These are phyloP conservation scores for Tetradesmus obliquus DNA, from an alignment of 139 green algal species.

Conservation along the genomic window DNA sequence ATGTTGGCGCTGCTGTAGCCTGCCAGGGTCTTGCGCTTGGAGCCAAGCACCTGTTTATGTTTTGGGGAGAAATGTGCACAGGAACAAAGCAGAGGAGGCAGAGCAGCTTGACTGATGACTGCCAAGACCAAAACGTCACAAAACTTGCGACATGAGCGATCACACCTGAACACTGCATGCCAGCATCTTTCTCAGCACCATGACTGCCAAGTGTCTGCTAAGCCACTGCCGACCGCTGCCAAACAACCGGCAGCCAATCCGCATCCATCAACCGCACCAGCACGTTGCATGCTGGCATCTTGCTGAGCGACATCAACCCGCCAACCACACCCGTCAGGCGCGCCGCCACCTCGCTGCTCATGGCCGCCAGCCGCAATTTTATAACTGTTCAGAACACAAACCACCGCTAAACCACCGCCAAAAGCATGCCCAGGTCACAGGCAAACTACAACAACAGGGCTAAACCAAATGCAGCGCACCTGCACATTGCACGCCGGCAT, in stretches of 20 bases:
- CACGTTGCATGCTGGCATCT: slow-evolving; percentile 97
- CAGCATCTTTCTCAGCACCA: slow-evolving; percentile 89
- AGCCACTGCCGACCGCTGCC: slow-evolving; percentile 86
- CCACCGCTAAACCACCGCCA: background rate
- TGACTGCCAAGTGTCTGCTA: slow-evolving; percentile 88
- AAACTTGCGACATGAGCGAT: too few relatives aligned
- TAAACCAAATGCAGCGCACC: slow-evolving; percentile 53
- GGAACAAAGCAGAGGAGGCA: background rate
- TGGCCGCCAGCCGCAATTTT: slow-evolving; percentile 52
- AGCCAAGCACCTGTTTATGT: slow-evolving; percentile 85
- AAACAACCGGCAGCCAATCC: slow-evolving; percentile 61
- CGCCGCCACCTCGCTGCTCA: slow-evolving; percentile 91
- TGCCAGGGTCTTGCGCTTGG: slow-evolving; percentile 87
- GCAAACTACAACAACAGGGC: too few relatives aligned
- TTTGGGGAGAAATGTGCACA: background rate
- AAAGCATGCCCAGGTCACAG: background rate
- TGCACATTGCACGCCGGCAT: slow-evolving; percentile 98
- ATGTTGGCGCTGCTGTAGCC: slow-evolving; percentile 81
- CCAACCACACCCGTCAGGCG: slow-evolving; percentile 94
- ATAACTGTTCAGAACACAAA: slow-evolving; percentile 42
- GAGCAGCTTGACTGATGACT: background rate
- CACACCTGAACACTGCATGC: slow-evolving; percentile 94
- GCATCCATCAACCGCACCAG: slow-evolving; percentile 15
- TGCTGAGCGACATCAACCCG: slow-evolving; percentile 84
- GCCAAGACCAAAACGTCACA: background rate